Percentiles rank a stretch among this genome's conserved stretches.
phyloP scores from a whole-genome alignment of 306 rosid species.

The Prunus kanzakura region DNA sequence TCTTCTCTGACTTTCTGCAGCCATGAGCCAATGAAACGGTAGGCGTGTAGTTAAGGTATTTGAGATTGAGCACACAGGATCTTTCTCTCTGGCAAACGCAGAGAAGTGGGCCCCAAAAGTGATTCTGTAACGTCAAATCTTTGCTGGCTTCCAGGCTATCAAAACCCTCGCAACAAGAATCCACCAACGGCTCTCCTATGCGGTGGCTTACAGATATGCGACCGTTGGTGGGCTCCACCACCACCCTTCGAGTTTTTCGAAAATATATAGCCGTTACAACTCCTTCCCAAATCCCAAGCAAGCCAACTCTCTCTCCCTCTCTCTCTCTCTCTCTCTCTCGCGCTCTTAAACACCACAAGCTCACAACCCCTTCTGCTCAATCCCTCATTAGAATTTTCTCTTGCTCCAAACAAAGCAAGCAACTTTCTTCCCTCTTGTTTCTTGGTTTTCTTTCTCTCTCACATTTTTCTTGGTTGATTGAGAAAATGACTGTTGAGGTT shows the following conservation, averaged over 20 bases:
- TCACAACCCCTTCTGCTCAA: background rate
- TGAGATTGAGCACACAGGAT: background rate
- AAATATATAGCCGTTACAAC: constrained; percentile 31
- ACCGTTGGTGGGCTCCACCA: constrained; percentile 42
- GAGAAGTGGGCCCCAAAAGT: constrained; percentile 23
- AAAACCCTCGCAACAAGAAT: constrained; percentile 16
- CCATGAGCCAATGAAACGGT: background rate
- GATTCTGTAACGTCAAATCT: background rate
- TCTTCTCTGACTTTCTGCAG: background rate
- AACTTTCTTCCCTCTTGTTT: background rate
- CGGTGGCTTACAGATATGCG: constrained; percentile 42
- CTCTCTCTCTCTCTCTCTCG: background rate
- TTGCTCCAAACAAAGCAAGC: background rate
- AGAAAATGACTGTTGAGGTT: constrained; percentile 45
- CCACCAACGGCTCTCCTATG: constrained; percentile 38
- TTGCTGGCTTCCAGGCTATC: constrained; percentile 44
- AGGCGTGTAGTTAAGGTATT: background rate
- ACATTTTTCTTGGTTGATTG: background rate
- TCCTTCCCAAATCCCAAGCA: background rate
- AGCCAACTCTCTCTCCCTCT: background rate
- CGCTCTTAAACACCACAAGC: background rate
- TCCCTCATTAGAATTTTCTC: constrained; percentile 1
- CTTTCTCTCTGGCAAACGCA: background rate
- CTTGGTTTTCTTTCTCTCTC: no score
- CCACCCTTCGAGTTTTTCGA: background rate